phyloP scores from a whole-genome alignment of 2,329 filamentous ascomycete species.

The Ophiostoma australiae region DNA sequence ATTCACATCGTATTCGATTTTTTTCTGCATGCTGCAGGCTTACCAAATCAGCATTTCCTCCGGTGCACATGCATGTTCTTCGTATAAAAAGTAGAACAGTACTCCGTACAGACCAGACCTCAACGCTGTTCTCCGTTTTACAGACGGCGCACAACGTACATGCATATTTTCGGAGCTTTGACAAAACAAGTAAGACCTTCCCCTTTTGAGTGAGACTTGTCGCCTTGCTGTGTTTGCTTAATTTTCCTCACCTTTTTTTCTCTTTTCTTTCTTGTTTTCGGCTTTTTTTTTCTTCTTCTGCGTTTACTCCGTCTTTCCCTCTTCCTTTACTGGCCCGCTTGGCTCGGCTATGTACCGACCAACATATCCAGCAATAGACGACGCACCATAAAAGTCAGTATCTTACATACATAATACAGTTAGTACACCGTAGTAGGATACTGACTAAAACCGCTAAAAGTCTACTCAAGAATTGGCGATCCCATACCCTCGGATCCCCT shows the following conservation, averaged over 20 bases:
- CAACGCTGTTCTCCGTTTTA: background rate
- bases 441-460: background rate
- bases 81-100: slow-evolving; percentile 2
- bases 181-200: slow-evolving; percentile 9
- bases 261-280: background rate
- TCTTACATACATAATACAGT: background rate
- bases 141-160: slow-evolving; percentile 5
- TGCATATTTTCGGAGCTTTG: slow-evolving; percentile 3
- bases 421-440: background rate
- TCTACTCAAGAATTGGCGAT: background rate
- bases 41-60: slow-evolving; percentile 14
- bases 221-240: background rate
- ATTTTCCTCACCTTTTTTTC: background rate
- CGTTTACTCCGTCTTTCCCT: background rate
- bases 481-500: background rate
- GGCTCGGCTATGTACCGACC: background rate
- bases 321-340: background rate
- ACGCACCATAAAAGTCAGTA: too few species aligned
- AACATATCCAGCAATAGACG: background rate
- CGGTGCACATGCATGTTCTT: background rate
- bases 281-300: background rate
- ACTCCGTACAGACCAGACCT: background rate
- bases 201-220: slow-evolving; percentile 6
- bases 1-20: background rate
- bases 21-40: background rate